Conservation (phyloP, 2,329 filamentous ascomycete genomes). For the Aureobasidium sp. region DNA sequence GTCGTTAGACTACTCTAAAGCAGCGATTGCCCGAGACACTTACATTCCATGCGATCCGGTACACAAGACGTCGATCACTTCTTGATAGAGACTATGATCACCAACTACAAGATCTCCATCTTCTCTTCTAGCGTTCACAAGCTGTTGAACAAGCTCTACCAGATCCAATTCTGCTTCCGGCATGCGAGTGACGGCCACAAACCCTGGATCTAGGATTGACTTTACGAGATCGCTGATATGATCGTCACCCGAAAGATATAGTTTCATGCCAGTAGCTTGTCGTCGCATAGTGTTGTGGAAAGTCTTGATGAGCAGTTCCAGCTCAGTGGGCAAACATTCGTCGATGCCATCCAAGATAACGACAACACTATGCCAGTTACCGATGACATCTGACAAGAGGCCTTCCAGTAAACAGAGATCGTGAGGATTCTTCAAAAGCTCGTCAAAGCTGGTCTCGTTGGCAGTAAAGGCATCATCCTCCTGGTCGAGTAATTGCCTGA, state of each 20-base stretch:
- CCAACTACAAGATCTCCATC: not conserved
- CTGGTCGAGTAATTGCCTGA: not conserved
- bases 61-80: not conserved
- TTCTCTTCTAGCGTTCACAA: not conserved
- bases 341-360: not conserved
- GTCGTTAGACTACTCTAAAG: not conserved
- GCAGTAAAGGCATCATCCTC: not conserved
- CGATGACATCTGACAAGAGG: not conserved
- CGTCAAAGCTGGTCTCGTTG: not conserved
- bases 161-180: not conserved
- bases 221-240: not conserved
- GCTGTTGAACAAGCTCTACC: not conserved
- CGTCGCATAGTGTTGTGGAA: not conserved
- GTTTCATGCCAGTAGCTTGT: not conserved
- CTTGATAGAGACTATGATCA: not conserved
- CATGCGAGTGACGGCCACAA: not conserved
- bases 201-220: not conserved
- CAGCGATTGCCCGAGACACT: too few species aligned
- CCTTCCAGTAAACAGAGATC: not conserved
- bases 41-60: not conserved
- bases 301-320: not conserved
- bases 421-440: not conserved
- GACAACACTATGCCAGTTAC: not conserved
- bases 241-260: not conserved
- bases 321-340: not conserved